A percentile compares a stretch with the other conserved stretches of the same genome.
These are phyloP conservation scores for Capsella bursapastoris DNA, from an alignment of 345 rosid genomes.

Conservation along the genomic window DNA sequence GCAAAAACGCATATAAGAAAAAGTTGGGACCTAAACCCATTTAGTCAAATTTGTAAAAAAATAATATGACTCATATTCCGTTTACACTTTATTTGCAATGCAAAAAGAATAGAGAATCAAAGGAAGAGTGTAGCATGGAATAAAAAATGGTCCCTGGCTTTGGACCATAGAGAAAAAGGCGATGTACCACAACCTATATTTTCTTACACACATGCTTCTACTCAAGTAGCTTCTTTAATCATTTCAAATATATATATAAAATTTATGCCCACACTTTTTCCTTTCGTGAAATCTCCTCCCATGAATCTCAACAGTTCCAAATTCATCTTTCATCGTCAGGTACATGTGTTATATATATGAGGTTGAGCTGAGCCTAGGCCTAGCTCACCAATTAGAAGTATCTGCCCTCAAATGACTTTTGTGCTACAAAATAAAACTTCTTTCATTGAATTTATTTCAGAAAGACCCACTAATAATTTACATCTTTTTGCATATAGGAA, in stretches of 20 bases:
- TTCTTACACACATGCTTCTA: constrained; percentile 32
- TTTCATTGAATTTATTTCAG: constrained; percentile 4
- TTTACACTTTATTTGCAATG: constrained; percentile 16
- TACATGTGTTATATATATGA: not conserved
- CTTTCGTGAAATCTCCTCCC: constrained; percentile 14
- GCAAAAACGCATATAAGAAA: not conserved
- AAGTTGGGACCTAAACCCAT: constrained; percentile 12
- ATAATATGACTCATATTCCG: constrained; percentile 3
- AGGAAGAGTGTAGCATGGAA: constrained; percentile 14
- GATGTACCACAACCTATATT: constrained; percentile 26
- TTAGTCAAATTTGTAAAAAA: constrained; percentile 1
- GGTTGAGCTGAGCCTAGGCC: constrained; percentile 4
- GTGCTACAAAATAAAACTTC: not conserved
- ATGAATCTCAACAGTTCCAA: constrained; percentile 37
- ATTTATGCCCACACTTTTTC: constrained; percentile 34
- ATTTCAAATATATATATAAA: not conserved
- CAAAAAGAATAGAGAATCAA: constrained; percentile 14
- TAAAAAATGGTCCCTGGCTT: constrained; percentile 35
- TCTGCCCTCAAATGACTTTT: constrained; percentile 22
- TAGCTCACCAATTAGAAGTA: not conserved
- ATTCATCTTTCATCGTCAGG: constrained; percentile 27
- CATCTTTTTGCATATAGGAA: not conserved
- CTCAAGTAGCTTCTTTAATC: constrained; percentile 28
- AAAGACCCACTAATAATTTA: not conserved
- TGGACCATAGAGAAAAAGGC: constrained; percentile 40